phyloP scores from a whole-genome alignment of 148 eudicot species.

The Mesembryanthemum crystallinum region DNA sequence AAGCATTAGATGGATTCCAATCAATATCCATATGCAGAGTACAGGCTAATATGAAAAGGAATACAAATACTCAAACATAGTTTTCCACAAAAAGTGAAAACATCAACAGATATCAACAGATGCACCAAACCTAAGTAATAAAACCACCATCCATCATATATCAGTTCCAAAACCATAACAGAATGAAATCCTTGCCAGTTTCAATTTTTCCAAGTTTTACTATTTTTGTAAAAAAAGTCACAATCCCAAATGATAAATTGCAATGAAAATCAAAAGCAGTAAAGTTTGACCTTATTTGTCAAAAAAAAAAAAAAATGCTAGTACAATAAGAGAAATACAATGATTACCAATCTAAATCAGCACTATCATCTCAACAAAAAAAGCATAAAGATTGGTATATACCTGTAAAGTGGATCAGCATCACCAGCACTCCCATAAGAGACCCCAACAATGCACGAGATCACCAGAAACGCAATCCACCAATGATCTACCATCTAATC shows the following conservation, averaged over 20 bases:
- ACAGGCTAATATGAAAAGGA: neutral
- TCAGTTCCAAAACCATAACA: neutral
- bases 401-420: conserved; percentile 72
- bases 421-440: conserved; percentile 76
- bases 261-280: neutral
- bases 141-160: neutral
- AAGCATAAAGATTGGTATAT: conserved; percentile 3
- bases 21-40: too few relatives aligned
- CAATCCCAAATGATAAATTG: neutral
- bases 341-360: neutral
- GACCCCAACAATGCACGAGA: conserved; percentile 31
- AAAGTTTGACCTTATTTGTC: neutral
- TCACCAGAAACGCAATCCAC: conserved; percentile 35
- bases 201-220: neutral
- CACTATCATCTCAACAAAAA: neutral
- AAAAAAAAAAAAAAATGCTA: neutral
- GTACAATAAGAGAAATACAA: neutral
- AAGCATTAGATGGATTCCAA: too few relatives aligned
- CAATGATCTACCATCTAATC: conserved; percentile 47
- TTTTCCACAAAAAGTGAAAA: neutral
- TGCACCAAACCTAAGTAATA: neutral
- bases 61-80: neutral
- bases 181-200: neutral
- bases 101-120: neutral
- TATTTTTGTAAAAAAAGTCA: neutral